phyloP scores from a whole-genome alignment of 1,139 yeast genomes.

The Yamadazyma triangularis region DNA sequence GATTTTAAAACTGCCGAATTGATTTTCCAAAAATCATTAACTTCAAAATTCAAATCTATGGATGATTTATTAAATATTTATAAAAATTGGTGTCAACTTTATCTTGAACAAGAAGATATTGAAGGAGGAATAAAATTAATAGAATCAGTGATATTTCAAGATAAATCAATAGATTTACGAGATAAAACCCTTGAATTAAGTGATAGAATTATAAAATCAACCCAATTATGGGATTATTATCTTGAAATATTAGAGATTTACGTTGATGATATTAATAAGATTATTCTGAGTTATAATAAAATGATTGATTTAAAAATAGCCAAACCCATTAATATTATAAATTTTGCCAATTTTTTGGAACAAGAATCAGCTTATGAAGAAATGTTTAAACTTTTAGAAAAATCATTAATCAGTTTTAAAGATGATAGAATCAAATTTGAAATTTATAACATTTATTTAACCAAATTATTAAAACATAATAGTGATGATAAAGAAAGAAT shows the following conservation, averaged over 20 bases:
- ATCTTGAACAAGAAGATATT: slow-evolving; percentile 38
- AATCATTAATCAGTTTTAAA: slow-evolving; percentile 55
- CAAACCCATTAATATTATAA: slow-evolving; percentile 62
- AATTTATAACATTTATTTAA: slow-evolving; percentile 68
- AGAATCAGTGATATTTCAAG: slow-evolving; percentile 39
- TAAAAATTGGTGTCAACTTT: slow-evolving; percentile 70
- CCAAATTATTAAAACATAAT: slow-evolving; percentile 42
- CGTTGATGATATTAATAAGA: slow-evolving; percentile 25
- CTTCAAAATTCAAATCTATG: slow-evolving; percentile 64
- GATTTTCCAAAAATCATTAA: slow-evolving; percentile 62
- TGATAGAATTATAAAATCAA: too few relatives aligned
- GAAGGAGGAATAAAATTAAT: slow-evolving; percentile 52
- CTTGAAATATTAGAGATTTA: slow-evolving; percentile 69
- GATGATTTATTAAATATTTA: slow-evolving; percentile 69
- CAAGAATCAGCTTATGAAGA: slow-evolving; percentile 44
- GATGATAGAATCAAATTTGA: slow-evolving; percentile 60
- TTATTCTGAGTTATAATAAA: slow-evolving; percentile 48
- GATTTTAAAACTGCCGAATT: slow-evolving; percentile 61
- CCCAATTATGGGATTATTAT: slow-evolving; percentile 76
- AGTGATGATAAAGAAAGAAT: slow-evolving; percentile 49
- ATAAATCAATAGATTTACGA: too few relatives aligned
- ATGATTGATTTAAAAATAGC: slow-evolving; percentile 62
- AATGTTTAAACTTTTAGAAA: slow-evolving; percentile 62
- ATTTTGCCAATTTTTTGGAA: slow-evolving; percentile 62
- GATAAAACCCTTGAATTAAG: too few relatives aligned